Evolutionary conservation across 2,329 filamentous ascomycete genomes (phyloP).

Genomic region (Aspergillus melleus): DNA sequence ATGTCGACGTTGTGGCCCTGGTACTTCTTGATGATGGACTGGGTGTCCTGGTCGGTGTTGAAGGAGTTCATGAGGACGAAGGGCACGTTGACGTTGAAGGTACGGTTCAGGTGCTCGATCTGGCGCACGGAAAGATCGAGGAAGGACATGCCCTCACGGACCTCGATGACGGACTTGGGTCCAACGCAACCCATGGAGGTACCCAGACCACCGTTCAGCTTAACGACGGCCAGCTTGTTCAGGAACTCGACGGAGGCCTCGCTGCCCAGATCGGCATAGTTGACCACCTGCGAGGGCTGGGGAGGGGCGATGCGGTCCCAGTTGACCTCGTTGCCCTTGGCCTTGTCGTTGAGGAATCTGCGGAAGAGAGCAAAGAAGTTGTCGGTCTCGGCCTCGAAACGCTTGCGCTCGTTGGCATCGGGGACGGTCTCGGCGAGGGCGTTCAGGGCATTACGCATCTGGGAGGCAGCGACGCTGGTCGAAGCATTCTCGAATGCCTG

Average conservation of each 20-base stretch:
- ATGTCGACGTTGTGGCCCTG: conserved; percentile 99
- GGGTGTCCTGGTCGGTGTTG: conserved; percentile 98
- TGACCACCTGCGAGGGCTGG: conserved; percentile 88
- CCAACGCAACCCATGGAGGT: conserved; percentile 99
- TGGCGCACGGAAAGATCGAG: conserved; percentile 96
- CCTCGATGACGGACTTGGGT: conserved; percentile 98
- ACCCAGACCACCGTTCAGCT: conserved; percentile 98
- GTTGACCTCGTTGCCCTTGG: conserved; percentile 92
- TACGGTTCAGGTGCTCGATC: conserved; percentile 98
- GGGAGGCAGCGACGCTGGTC: conserved; percentile 93
- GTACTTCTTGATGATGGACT: conserved; percentile 99
- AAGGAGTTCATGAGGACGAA: conserved; percentile 99
- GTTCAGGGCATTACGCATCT: conserved; percentile 98
- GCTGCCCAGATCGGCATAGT: conserved; percentile 88
- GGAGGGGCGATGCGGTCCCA: conserved; percentile 97
- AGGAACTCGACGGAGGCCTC: conserved; percentile 90
- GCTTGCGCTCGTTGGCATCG: conserved; percentile 70
- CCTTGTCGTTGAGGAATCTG: conserved; percentile 97
- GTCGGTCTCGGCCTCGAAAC: conserved; percentile 99
- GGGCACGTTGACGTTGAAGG: conserved; percentile 93
- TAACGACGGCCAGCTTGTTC: conserved; percentile 95
- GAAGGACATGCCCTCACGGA: conserved; percentile 99
- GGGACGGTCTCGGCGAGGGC: conserved; percentile 85
- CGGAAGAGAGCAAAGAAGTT: conserved; percentile 99
- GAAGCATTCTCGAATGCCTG: conserved; percentile 99